Conservation (phyloP, 805 yeast genomes). For the Wickerhamomyces sydowiorum region DNA sequence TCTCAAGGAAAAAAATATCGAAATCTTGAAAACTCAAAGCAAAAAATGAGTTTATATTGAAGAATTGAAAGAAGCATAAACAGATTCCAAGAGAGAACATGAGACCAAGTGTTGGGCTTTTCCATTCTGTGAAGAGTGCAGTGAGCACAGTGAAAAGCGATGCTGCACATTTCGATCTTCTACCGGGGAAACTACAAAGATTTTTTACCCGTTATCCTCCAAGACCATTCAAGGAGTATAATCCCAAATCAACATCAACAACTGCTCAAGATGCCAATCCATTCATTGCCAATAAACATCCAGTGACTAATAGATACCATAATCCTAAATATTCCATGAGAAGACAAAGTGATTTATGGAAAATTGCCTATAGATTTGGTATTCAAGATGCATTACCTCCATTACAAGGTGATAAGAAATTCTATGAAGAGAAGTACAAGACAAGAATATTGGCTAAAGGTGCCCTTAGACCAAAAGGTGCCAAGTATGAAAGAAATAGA, state of each 20-base stretch:
- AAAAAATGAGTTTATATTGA: not conserved
- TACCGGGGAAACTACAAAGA: conserved; percentile 64
- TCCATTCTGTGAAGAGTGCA: conserved; percentile 17
- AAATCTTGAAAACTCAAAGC: no score
- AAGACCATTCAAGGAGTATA: conserved; percentile 63
- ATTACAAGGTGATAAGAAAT: conserved; percentile 41
- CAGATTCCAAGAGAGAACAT: conserved; percentile 8
- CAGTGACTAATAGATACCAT: conserved; percentile 72
- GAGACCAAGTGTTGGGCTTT: conserved; percentile 19
- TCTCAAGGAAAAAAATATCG: not conserved
- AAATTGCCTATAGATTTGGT: conserved; percentile 79
- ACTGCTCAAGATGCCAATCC: conserved; percentile 76
- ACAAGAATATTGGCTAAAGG: conserved; percentile 71
- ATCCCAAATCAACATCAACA: conserved; percentile 58
- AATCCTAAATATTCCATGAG: conserved; percentile 75
- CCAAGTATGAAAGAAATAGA: conserved; percentile 68
- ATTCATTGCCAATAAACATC: conserved; percentile 78
- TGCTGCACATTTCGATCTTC: conserved; percentile 39
- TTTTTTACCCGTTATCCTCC: conserved; percentile 87
- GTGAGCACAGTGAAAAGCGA: conserved; percentile 26
- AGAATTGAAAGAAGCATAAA: not conserved
- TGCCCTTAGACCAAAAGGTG: conserved; percentile 71
- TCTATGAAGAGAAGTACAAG: conserved; percentile 73
- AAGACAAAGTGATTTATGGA: conserved; percentile 77
- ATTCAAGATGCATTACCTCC: conserved; percentile 71